These are phyloP conservation scores for Metschnikowia santaceciliae DNA, from an alignment of 805 yeast species.

Conservation along the genomic window DNA sequence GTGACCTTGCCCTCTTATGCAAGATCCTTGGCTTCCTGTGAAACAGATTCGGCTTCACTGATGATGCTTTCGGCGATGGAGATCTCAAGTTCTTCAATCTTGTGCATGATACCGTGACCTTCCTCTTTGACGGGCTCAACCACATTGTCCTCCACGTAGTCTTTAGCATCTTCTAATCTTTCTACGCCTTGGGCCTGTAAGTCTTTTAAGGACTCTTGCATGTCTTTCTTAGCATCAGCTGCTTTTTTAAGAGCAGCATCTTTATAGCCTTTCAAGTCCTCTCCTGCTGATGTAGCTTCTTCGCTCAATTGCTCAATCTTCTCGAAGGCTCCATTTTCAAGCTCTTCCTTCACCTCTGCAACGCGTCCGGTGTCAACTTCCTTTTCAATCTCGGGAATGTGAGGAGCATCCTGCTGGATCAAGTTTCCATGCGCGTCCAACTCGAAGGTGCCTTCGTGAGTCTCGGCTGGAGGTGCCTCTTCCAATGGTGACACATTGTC, in stretches of 20 bases:
- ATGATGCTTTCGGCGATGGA: conserved; percentile 4
- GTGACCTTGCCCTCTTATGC: not conserved
- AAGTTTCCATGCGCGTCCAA: conserved; percentile 8
- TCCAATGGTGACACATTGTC: conserved; percentile 4
- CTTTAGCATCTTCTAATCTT: not conserved
- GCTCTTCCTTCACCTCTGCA: not conserved
- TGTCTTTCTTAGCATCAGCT: not conserved
- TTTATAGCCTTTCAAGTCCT: not conserved
- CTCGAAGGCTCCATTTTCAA: not conserved
- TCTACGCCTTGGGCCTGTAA: not conserved
- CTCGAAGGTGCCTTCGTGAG: conserved; percentile 13
- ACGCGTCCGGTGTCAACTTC: conserved; percentile 3
- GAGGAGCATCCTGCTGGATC: conserved; percentile 12
- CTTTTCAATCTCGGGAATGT: conserved; percentile 14
- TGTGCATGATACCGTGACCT: conserved; percentile 4
- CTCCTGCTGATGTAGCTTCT: not conserved
- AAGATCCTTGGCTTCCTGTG: not conserved
- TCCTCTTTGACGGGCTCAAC: not conserved
- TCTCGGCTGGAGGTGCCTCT: conserved; percentile 16
- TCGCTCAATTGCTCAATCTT: conserved; percentile 1
- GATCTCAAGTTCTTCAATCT: not conserved
- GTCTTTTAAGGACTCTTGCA: conserved; percentile 1
- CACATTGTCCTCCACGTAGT: not conserved
- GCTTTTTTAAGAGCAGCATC: conserved; percentile 7
- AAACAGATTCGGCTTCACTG: conserved; percentile 1